Conservation (phyloP, 1,284 basidiomycete genomes). For the Gymnopus androsaceus region DNA sequence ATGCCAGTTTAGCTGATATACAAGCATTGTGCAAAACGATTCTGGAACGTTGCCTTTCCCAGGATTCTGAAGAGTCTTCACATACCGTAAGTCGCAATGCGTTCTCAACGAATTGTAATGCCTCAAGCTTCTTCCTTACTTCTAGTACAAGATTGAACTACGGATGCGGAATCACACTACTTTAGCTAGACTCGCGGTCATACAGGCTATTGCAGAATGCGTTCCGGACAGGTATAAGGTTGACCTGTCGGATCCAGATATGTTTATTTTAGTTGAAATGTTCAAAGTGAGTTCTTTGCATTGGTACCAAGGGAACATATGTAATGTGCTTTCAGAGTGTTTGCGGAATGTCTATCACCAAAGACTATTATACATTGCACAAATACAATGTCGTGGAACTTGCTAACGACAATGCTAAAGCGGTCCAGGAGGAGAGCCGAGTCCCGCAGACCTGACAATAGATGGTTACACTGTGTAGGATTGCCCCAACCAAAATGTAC, state of each 20-base stretch:
- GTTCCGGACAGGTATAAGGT: conserved; percentile 68
- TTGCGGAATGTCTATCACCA: conserved; percentile 71
- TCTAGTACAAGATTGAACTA: conserved; percentile 78
- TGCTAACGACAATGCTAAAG: conserved; percentile 29
- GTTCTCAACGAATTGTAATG: neutral
- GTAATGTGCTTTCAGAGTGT: conserved; percentile 48
- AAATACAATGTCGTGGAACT: conserved; percentile 80
- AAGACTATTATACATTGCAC: conserved; percentile 66
- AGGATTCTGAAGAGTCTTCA: conserved; percentile 35
- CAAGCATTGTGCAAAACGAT: conserved; percentile 56
- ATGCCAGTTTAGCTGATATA: conserved; percentile 70
- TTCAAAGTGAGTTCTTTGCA: conserved; percentile 67
- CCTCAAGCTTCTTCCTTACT: neutral
- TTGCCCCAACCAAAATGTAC: neutral
- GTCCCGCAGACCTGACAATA: neutral
- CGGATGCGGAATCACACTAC: conserved; percentile 73
- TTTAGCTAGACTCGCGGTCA: conserved; percentile 55
- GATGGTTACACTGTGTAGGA: neutral
- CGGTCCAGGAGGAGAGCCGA: neutral
- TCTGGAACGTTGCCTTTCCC: conserved; percentile 52
- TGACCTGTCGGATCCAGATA: conserved; percentile 62
- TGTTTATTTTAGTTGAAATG: conserved; percentile 76
- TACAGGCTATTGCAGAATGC: conserved; percentile 68
- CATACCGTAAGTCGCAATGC: conserved; percentile 46
- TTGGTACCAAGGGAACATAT: neutral